phyloP scores from a whole-genome alignment of 495 filamentous ascomycete genomes.

The Lepidopterella palustris region DNA sequence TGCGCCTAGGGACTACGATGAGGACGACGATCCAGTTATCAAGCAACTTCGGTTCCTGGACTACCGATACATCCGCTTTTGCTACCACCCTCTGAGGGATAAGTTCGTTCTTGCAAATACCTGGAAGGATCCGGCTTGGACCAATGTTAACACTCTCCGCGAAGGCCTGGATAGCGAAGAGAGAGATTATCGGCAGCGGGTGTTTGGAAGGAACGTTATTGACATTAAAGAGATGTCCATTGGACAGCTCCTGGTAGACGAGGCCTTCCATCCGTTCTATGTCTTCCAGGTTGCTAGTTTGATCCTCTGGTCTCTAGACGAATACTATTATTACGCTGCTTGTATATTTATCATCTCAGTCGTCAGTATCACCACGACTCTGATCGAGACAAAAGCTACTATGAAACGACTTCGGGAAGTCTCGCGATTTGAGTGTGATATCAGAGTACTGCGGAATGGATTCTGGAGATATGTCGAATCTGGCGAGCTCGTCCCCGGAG shows the following conservation, averaged over 20 bases:
- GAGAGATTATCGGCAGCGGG: constrained; percentile 69
- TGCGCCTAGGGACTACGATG: constrained; percentile 54
- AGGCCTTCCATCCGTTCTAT: constrained; percentile 97
- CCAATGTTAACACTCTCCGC: constrained; percentile 65
- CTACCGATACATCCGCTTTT: constrained; percentile 91
- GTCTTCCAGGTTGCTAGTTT: constrained; percentile 96
- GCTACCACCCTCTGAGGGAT: constrained; percentile 79
- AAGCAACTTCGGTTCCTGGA: constrained; percentile 65
- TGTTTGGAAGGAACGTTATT: constrained; percentile 85
- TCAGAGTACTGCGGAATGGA: constrained; percentile 84
- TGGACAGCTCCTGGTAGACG: constrained; percentile 78
- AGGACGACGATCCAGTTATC: constrained; percentile 79
- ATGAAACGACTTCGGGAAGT: constrained; percentile 89
- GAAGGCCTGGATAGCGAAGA: constrained; percentile 85
- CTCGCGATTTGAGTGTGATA: constrained; percentile 88
- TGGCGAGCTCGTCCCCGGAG: constrained; percentile 84
- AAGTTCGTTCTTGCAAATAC: constrained; percentile 77
- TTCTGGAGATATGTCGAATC: constrained; percentile 91
- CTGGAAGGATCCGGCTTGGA: constrained; percentile 93
- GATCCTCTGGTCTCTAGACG: constrained; percentile 86
- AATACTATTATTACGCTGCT: constrained; percentile 95
- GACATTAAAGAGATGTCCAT: constrained; percentile 84
- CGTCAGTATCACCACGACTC: constrained; percentile 80
- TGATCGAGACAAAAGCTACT: constrained; percentile 88
- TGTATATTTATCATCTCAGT: constrained; percentile 95